Evolutionary conservation across 768 basidiomycete genomes (phyloP), one percentile per base, ranked within the genome.

Genomic region (Amanita phalloides): DNA sequence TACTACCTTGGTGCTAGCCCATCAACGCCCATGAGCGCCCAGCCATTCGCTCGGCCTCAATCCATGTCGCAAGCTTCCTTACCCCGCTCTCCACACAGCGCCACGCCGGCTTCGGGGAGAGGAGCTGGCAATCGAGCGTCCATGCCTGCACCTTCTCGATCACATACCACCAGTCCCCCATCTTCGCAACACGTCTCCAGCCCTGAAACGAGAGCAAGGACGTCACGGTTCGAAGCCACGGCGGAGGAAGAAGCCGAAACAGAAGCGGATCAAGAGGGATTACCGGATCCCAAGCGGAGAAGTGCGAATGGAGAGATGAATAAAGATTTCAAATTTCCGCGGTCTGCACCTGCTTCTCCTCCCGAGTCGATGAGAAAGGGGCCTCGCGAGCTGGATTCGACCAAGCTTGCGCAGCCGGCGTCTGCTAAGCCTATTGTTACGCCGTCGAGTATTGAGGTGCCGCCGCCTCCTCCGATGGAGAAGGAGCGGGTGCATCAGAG

Each of bases 1-100:
- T 90, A 81, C 62, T 91, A 91, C 60, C 81, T 91, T n/a, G 87
- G 87, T 17, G 75, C 79, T 11, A 78, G 70, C n/a, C 74, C 78
- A 0, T 66, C 69, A 1, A 65, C 74, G 6, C 73, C 78, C 0
- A 64, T 62, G 14, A 56, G 61, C 13, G 62, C 79, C 2, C 65
- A 71, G 1, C 67, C 72, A 17, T 64, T 64, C 64, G 67, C 71
- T 45, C 76, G 86, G 4, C 80, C 84, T 0, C 82, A 85, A 55
- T 88, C 86, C 20, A 85, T 90, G 81, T 89, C 86, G 0, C 83
- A 86, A 64, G 76, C 78, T 2, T 71, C 74, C 25, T 66, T 80
- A 1, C 70, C 76, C 1, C 71, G 72, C 14, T 65, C 78, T 4
- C 64, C 72, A 0, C 61, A 73, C 11, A 67, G 64, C 53, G 61